Evolutionary conservation across 2,329 filamentous ascomycete genomes (phyloP).

Genomic region (Ascochyta pisi): DNA sequence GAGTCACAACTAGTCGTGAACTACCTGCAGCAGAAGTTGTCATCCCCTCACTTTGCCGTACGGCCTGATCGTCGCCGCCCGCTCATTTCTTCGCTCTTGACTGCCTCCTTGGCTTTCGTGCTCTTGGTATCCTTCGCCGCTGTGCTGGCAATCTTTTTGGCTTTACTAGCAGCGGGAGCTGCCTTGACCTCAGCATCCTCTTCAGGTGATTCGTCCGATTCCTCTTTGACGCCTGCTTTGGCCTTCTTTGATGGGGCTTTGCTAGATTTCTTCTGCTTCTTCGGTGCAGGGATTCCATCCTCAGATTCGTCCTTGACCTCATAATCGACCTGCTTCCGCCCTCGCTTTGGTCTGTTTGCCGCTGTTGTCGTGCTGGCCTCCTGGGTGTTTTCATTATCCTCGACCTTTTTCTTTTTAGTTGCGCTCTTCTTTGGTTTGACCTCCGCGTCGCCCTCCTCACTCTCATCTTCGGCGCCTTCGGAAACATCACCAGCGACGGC

Average conservation of each 20-base stretch:
- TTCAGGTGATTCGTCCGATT: background rate
- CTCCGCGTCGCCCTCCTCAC: conserved; percentile 29
- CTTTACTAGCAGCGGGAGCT: conserved; percentile 27
- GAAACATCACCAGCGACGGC: conserved; percentile 62
- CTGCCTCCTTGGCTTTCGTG: conserved; percentile 1
- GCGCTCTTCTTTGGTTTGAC: conserved; percentile 40
- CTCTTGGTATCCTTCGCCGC: conserved; percentile 23
- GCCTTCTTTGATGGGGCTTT: background rate
- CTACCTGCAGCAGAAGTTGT: background rate
- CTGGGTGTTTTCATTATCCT: conserved; percentile 15
- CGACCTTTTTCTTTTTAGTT: conserved; percentile 42
- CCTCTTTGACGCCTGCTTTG: background rate
- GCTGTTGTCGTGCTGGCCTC: conserved; percentile 5
- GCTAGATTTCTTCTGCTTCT: conserved; percentile 34
- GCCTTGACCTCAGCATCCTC: conserved; percentile 16
- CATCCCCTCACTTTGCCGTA: conserved; percentile 17
- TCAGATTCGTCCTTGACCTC: conserved; percentile 26
- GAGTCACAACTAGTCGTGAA: background rate
- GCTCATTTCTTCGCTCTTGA: conserved; percentile 23
- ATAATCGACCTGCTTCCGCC: conserved; percentile 29
- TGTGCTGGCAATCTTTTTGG: conserved; percentile 24
- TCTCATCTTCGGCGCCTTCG: conserved; percentile 37
- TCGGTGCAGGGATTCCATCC: conserved; percentile 27
- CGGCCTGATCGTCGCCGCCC: conserved; percentile 36
- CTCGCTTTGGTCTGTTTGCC: conserved; percentile 24